Evolutionary conservation across 352 stramenopile species (phyloP), one percentile per base, ranked within the genome.

Genomic region (Globisporangium alternatum): DNA sequence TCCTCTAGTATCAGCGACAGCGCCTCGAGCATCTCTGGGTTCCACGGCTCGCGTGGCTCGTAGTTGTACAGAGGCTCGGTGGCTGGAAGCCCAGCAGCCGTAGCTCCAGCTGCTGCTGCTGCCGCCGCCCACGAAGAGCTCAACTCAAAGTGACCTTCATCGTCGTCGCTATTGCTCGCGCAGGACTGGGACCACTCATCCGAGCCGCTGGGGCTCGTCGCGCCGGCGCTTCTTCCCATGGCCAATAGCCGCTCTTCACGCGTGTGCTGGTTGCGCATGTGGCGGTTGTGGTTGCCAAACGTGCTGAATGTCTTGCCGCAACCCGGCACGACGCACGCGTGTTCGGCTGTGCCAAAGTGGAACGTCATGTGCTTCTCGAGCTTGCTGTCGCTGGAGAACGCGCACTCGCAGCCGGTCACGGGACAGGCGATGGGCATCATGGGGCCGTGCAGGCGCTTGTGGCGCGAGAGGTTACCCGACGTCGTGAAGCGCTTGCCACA

Each of bases 281-380:
- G 79, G 21, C 77, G 71, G 37, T 76, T 88, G 60, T 86, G 77
- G 67, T 88, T 88, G 21, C 79, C 79, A 2, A 76, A 67, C 53
- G 77, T 88, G 61, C 75, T 86, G 69, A 88, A 88, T 1, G 75
- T 83, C 60, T 89, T 86, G 56, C 75, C 72, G 47, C 80, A 89
- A 6, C 70, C 77, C 3, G 47, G 72, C 64, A 62, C 7, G 67
- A 54, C 56, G 65, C 69, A 53, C 70, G 52, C 43, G 71, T 74
- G 56, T 66, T 77, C 41, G 19, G 62, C 45, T 0, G 30, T 51
- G 31, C 62, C 62, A 22, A 51, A 39, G 31, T 66, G 60, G 12
- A 66, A 53, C 30, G 56, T 53, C 21, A 53, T 53, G 60, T 66
- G 60, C 49, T 60, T 60, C n/a, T 33, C 37, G 10, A 66, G 53